Evolutionary conservation across 108 stramenopile genomes (phyloP).

Genomic region (Nitzschia palea): DNA sequence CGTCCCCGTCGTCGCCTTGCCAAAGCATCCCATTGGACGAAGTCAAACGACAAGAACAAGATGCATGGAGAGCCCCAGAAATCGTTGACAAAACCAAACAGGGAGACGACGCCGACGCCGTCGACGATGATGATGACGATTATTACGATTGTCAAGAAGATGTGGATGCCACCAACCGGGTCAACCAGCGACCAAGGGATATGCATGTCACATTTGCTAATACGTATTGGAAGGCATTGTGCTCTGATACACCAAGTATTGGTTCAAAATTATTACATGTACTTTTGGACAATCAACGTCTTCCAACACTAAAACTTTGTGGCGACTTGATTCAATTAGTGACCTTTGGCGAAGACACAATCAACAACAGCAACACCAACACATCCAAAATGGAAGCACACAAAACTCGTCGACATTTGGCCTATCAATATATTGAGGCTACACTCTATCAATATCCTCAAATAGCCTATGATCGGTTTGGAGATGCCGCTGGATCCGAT

Average conservation of each 20-base stretch:
- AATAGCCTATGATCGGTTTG: constrained; percentile 9
- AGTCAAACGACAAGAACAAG: background rate
- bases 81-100: background rate
- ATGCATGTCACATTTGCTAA: constrained; percentile 12
- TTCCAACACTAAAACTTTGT: constrained; percentile 4
- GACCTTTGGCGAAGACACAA: background rate
- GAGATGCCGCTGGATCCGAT: constrained; percentile 2
- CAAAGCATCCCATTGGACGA: background rate
- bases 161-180: background rate
- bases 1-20: background rate
- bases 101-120: background rate
- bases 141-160: background rate
- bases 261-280: background rate
- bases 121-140: background rate
- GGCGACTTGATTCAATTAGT: background rate
- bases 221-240: constrained; percentile 14
- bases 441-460: background rate
- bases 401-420: background rate
- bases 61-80: background rate
- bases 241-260: constrained; percentile 1
- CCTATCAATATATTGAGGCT: background rate
- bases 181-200: background rate
- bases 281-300: background rate
- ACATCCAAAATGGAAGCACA: background rate
- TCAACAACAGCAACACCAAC: background rate